Evolutionary conservation across 495 filamentous ascomycete genomes (phyloP).

Genomic region (Chlorociboria aeruginascens): DNA sequence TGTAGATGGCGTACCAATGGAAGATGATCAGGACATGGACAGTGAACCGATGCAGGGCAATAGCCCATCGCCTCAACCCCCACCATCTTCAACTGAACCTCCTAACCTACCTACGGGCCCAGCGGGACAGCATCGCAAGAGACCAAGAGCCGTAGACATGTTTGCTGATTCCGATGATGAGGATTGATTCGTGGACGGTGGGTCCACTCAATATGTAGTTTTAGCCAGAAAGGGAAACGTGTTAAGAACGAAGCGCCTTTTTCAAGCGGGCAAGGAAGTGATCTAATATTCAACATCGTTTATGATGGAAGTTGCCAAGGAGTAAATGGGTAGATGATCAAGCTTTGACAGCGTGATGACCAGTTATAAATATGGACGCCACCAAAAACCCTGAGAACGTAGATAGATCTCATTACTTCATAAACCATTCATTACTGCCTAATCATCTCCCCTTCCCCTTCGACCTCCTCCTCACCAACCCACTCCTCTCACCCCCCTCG

Average conservation of each 20-base stretch:
- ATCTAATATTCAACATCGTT: too few relatives aligned
- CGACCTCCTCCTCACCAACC: constrained; percentile 13
- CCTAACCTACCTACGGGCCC: constrained; percentile 4
- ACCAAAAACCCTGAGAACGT: too few relatives aligned
- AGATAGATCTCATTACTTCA: too few relatives aligned
- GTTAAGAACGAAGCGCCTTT: too few relatives aligned
- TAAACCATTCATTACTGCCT: too few relatives aligned
- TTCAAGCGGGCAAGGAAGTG: too few relatives aligned
- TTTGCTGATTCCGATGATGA: constrained; percentile 49
- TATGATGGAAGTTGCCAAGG: too few relatives aligned
- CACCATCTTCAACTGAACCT: not conserved
- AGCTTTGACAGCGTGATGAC: too few relatives aligned
- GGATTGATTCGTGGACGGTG: not conserved
- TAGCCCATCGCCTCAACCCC: constrained; percentile 23
- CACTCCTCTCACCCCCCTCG: constrained; percentile 19
- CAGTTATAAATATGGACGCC: too few relatives aligned
- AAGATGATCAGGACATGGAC: constrained; percentile 35
- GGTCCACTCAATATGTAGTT: too few relatives aligned
- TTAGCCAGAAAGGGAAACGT: too few relatives aligned
- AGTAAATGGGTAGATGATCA: too few relatives aligned
- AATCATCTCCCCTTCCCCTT: constrained; percentile 2
- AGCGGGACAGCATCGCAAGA: constrained; percentile 14
- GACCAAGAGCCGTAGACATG: constrained; percentile 88
- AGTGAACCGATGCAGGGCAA: constrained; percentile 40
- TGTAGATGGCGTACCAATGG: constrained; percentile 33